Conservation (phyloP, 2,329 filamentous ascomycete genomes). For the Ceratocystis colombiana region DNA sequence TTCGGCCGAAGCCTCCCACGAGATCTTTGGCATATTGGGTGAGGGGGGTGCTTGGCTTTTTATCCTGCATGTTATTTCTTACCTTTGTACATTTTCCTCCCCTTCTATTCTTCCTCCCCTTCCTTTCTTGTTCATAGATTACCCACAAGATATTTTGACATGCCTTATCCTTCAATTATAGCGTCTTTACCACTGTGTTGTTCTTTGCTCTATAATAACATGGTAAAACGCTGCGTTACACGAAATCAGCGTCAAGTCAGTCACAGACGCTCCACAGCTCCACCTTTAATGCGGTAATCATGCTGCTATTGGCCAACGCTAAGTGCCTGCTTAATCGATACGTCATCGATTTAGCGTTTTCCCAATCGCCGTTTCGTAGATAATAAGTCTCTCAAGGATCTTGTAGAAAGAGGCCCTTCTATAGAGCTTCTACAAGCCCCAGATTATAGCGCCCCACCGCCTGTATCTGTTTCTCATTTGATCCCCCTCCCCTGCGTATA, state of each 20-base stretch:
- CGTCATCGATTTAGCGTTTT: constrained; percentile 7
- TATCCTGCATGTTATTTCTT: constrained; percentile 1
- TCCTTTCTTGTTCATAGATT: not conserved
- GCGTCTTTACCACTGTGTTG: not conserved
- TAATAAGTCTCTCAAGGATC: not conserved
- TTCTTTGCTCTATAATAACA: not conserved
- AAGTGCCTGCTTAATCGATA: constrained; percentile 13
- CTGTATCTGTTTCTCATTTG: not conserved
- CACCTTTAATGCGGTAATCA: not conserved
- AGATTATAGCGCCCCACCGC: not conserved
- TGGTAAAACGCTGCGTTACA: constrained; percentile 10
- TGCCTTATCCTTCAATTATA: not conserved
- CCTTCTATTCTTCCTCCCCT: not conserved
- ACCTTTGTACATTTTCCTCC: not conserved
- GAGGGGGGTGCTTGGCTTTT: not conserved
- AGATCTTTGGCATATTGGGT: not conserved
- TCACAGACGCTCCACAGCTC: not conserved
- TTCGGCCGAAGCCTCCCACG: not conserved
- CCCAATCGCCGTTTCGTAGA: constrained; percentile 3
- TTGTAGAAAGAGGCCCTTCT: not conserved
- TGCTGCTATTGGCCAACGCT: not conserved
- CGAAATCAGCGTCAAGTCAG: not conserved
- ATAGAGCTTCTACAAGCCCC: not conserved
- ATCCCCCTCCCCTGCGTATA: not conserved
- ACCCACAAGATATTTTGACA: not conserved